These are phyloP conservation scores for Hypoxylon sp. DNA, from an alignment of 2,329 filamentous ascomycete genomes.

Conservation along the genomic window DNA sequence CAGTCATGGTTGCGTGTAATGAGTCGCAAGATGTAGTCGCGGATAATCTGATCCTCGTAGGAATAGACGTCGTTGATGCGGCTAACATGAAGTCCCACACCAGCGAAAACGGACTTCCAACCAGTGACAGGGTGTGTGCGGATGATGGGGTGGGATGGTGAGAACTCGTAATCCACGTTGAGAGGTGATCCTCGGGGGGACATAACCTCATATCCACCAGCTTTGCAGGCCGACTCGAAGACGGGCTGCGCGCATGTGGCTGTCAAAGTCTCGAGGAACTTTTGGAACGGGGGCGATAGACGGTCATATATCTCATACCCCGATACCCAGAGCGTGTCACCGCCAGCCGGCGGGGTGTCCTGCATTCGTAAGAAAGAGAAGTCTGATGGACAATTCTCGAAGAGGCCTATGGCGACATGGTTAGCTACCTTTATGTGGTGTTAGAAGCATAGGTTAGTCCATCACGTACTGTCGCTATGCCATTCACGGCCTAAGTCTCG, in stretches of 20 bases:
- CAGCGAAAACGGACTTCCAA: conserved; percentile 64
- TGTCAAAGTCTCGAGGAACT: conserved; percentile 63
- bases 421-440: neutral
- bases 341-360: conserved; percentile 52
- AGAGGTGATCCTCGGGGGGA: conserved; percentile 63
- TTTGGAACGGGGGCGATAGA: conserved; percentile 62
- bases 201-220: conserved; percentile 59
- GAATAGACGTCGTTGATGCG: conserved; percentile 57
- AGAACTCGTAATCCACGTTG: conserved; percentile 66
- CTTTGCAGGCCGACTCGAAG: conserved; percentile 56
- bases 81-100: conserved; percentile 54
- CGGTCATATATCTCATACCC: conserved; percentile 63
- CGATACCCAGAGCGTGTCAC: conserved; percentile 60
- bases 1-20: conserved; percentile 59
- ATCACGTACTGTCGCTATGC: conserved; percentile 55
- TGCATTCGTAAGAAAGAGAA: conserved; percentile 55
- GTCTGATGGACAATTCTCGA: conserved; percentile 53
- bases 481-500: conserved; percentile 54
- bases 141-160: conserved; percentile 68
- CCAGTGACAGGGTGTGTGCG: conserved; percentile 74
- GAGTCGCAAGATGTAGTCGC: conserved; percentile 56
- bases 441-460: neutral
- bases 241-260: conserved; percentile 60
- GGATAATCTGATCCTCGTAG: conserved; percentile 56
- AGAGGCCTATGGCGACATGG: conserved; percentile 46